Percentiles rank a stretch among this genome's conserved stretches.
Conservation (phyloP, 495 filamentous ascomycete species). For the Xylaria flabelliformis region DNA sequence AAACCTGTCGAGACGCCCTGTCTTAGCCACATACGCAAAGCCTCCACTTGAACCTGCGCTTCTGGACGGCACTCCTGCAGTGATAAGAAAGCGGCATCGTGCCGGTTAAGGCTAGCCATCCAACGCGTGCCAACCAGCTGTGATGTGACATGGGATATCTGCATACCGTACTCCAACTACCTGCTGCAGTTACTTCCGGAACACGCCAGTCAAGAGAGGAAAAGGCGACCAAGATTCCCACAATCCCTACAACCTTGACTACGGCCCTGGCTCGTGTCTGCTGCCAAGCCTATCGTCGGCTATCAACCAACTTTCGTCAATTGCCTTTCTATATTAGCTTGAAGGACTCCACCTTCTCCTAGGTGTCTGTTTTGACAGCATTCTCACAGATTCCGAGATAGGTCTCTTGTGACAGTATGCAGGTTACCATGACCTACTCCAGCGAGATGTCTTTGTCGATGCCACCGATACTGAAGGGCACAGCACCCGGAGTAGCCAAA, state of each 20-base stretch:
- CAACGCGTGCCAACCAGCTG: slow-evolving; percentile 18
- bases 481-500: slow-evolving; percentile 28
- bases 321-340: not conserved
- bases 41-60: not conserved
- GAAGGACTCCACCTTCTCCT: not conserved
- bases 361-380: not conserved
- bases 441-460: slow-evolving; percentile 20
- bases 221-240: slow-evolving; percentile 10
- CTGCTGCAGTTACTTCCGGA: slow-evolving; percentile 12
- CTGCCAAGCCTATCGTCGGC: slow-evolving; percentile 10
- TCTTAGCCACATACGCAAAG: slow-evolving; percentile 17
- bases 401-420: slow-evolving; percentile 22
- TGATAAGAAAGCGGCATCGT: slow-evolving; percentile 10
- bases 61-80: slow-evolving; percentile 12
- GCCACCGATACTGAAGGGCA: slow-evolving; percentile 12
- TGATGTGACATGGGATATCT: slow-evolving; percentile 29
- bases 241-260: slow-evolving; percentile 19
- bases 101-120: slow-evolving; percentile 11
- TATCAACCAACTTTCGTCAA: slow-evolving; percentile 2
- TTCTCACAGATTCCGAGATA: not conserved
- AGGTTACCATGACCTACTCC: slow-evolving; percentile 36
- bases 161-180: slow-evolving; percentile 23
- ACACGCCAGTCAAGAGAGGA: slow-evolving; percentile 20
- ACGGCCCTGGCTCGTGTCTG: slow-evolving; percentile 17
- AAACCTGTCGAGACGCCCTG: slow-evolving; percentile 1